Base-by-base conservation (phyloP, 129 eudicot genomes). In the Chrysanthemum seticuspe region DNA sequence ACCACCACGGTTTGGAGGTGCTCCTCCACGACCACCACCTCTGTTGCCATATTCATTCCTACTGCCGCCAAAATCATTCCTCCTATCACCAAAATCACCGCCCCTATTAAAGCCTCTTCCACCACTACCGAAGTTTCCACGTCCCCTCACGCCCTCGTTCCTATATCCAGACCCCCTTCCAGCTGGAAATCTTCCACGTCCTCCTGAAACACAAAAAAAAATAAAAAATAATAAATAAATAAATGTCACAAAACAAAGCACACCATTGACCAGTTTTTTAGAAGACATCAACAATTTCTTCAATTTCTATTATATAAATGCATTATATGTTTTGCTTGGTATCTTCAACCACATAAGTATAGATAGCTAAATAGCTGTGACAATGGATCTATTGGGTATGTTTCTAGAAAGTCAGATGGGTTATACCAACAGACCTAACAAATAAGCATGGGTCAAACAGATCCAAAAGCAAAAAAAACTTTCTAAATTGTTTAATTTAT, bases 151-250 rank as follows among this genome's bases (percentile, higher is more conserved):
- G 19, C 96, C 96, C 14, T 90, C 99, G 29, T 80, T 83, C 77
- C 96, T 79, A 75, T 76, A 94, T 13, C 95, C 97, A 18, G 75
- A 64, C 10, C 90, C 90, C 58, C 99, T 84, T 40, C 88, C 97
- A 12, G 79, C 53, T 53, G 80, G 85, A 63, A 80, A 90, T 31
- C 98, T 83, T 70, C 96, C 97, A 47, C 96, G 80, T 23, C 31
- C 67, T 70, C 85, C 90, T 27, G 82, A 81, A 82, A 16, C 53
- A 68, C 16, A 27, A 27, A 13, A 52, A 13, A 52, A 60, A 61
- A 27, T 5, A 5, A 61, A 10, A 15, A 61, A 19, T 19, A 19
- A 19, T 19, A 19, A 19, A 19, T 19, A 19, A 19, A 19, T 19
- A 19, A 19, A 5, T 1, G 15, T 60, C 3, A 34, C 1, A 60